Percentiles rank a stretch among this genome's conserved stretches.
Evolutionary conservation across 2,329 filamentous ascomycete species (phyloP).

Genomic region (Sordariomycetes sp.): DNA sequence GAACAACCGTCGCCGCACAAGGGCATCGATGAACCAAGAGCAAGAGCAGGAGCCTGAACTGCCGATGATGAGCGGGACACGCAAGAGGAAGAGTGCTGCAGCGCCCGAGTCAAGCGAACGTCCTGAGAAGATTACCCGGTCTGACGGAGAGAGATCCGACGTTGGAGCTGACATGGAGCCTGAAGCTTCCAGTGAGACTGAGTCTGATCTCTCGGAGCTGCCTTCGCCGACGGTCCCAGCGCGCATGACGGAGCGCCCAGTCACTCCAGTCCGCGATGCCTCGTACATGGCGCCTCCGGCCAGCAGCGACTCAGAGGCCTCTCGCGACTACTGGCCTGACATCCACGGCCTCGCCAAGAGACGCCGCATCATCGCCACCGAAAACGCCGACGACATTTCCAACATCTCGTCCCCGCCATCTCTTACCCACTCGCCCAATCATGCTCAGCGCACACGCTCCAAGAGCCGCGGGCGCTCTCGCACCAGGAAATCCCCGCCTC

Average conservation of each 20-base stretch:
- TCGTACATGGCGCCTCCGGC: constrained; percentile 46
- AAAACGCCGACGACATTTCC: constrained; percentile 33
- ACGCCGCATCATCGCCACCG: constrained; percentile 27
- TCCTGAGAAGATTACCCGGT: constrained; percentile 24
- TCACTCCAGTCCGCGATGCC: constrained; percentile 35
- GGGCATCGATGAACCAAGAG: constrained; percentile 16
- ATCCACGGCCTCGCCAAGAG: constrained; percentile 40
- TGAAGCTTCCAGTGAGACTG: constrained; percentile 17
- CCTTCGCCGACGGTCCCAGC: constrained; percentile 15
- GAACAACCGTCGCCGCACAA: constrained; percentile 32
- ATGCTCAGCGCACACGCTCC: constrained; percentile 16
- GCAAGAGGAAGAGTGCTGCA: constrained; percentile 50
- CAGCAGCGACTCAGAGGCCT: constrained; percentile 40
- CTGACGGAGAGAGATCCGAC: constrained; percentile 10
- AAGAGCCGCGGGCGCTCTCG: constrained; percentile 20
- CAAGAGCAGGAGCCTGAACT: constrained; percentile 15
- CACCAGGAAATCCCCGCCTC: constrained; percentile 25
- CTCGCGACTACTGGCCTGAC: constrained; percentile 39
- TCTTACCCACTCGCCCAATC: constrained; percentile 57
- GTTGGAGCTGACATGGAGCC: constrained; percentile 6
- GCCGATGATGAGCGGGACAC: constrained; percentile 23
- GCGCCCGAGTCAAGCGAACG: constrained; percentile 25
- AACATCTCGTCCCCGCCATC: constrained; percentile 56
- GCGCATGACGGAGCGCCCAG: constrained; percentile 17
- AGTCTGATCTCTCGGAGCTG: constrained; percentile 27